These are phyloP conservation scores for Takashimella tepidaria DNA, from an alignment of 1,284 basidiomycete genomes.

Conservation along the genomic window DNA sequence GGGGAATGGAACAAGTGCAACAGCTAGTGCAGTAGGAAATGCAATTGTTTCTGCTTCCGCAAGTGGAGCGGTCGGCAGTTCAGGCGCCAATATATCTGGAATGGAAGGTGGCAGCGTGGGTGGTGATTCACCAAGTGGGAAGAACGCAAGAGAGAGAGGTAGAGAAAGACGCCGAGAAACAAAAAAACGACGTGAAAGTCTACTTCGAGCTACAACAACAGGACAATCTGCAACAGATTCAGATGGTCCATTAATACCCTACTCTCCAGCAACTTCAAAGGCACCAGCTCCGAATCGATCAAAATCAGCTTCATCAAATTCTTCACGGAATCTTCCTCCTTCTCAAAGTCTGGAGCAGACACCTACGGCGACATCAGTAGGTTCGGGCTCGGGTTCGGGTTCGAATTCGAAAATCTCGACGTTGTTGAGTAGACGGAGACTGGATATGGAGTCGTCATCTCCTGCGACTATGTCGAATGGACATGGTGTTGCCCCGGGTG, in stretches of 20 bases:
- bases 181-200: constrained; percentile 19
- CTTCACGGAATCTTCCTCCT: no score
- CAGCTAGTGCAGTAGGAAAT: no score
- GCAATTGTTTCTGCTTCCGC: no score
- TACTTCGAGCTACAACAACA: not conserved
- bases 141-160: constrained; percentile 24
- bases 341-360: no score
- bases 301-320: no score
- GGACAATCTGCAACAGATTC: not conserved
- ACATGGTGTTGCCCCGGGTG: no score
- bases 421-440: not conserved
- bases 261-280: not conserved
- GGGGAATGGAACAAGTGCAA: constrained; percentile 7
- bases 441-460: not conserved
- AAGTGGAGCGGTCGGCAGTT: no score
- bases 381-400: not conserved
- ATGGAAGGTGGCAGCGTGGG: not conserved
- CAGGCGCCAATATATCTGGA: not conserved
- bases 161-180: constrained; percentile 33
- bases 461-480: no score
- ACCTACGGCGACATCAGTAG: no score
- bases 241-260: no score
- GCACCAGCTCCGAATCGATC: not conserved
- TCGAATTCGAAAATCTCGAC: no score
- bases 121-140: not conserved